Evolutionary conservation across 805 yeast species (phyloP).

Genomic region (Barnettozyma vustinii): DNA sequence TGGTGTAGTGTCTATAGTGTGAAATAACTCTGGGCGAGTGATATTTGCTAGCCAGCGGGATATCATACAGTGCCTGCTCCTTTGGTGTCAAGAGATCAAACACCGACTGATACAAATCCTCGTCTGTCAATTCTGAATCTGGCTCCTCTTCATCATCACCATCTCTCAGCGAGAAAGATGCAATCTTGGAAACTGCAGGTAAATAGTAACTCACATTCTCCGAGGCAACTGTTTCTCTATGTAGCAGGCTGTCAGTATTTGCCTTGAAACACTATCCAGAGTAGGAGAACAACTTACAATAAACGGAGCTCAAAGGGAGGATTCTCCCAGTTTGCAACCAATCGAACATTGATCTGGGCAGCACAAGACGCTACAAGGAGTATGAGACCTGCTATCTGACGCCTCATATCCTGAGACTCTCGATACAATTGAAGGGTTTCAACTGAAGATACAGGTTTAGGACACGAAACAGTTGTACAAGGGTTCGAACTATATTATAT

Average conservation of each 20-base stretch:
- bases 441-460: neutral
- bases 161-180: conserved; percentile 8
- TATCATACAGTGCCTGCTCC: conserved; percentile 20
- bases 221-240: conserved; percentile 23
- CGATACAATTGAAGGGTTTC: neutral
- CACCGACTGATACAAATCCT: conserved; percentile 16
- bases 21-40: conserved; percentile 60
- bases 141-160: conserved; percentile 8
- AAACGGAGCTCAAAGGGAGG: conserved; percentile 24
- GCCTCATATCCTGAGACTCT: neutral
- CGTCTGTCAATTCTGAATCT: conserved; percentile 8
- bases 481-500: neutral
- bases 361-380: neutral
- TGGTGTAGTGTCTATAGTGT: conserved; percentile 49
- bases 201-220: conserved; percentile 21
- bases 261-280: neutral
- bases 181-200: conserved; percentile 8
- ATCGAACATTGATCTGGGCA: conserved; percentile 18
- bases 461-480: neutral
- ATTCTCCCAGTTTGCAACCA: conserved; percentile 25
- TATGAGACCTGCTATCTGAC: neutral
- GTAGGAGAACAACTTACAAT: conserved; percentile 16
- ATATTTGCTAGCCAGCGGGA: conserved; percentile 32
- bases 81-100: conserved; percentile 14
- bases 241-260: neutral